phyloP scores from a whole-genome alignment of 805 yeast genomes.

The Yarrowia sp. region DNA sequence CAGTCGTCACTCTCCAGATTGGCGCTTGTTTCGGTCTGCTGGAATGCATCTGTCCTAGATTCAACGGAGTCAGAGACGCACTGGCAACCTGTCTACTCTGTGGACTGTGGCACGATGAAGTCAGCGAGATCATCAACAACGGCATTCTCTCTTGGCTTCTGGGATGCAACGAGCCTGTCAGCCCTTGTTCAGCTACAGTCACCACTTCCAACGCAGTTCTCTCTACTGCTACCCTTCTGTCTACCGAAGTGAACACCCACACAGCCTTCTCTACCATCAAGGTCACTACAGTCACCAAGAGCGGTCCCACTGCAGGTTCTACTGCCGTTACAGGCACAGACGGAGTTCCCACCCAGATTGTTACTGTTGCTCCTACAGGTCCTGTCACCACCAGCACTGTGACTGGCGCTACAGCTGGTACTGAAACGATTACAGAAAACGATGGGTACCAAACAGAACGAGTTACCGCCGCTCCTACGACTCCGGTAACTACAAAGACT shows the following conservation, averaged over 20 bases:
- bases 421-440: not conserved
- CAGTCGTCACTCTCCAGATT: slow-evolving; percentile 2
- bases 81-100: slow-evolving; percentile 13
- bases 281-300: slow-evolving; percentile 12
- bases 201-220: not conserved
- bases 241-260: not conserved
- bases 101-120: slow-evolving; percentile 7
- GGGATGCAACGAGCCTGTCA: not conserved
- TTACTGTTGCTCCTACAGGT: not conserved
- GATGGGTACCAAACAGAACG: not conserved
- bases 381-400: not conserved
- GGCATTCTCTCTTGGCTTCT: not conserved
- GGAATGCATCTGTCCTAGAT: slow-evolving; percentile 5
- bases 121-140: slow-evolving; percentile 3
- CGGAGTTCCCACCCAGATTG: slow-evolving; percentile 7
- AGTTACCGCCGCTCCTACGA: not conserved
- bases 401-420: not conserved
- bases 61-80: slow-evolving; percentile 5
- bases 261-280: not conserved
- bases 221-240: not conserved
- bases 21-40: not conserved
- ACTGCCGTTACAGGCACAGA: slow-evolving; percentile 2
- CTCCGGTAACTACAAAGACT: too few species aligned
- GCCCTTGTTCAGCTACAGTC: slow-evolving; percentile 1
- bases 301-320: not conserved